Conservation (phyloP, 495 filamentous ascomycete genomes). For the Apiosordaria backusii region DNA sequence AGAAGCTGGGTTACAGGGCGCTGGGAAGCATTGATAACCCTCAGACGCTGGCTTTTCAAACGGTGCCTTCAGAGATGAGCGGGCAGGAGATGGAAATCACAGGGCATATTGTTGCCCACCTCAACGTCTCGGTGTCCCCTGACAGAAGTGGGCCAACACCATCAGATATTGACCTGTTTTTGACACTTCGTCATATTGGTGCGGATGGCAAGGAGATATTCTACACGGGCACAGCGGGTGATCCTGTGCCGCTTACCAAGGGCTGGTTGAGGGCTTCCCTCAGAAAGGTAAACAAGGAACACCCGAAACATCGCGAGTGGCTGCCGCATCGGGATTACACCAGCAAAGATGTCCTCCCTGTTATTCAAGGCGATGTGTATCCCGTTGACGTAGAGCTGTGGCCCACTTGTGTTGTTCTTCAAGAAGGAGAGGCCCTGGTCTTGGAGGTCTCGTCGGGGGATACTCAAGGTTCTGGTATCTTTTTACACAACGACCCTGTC, state of each 20-base stretch:
- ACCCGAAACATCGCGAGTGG: conserved; percentile 45
- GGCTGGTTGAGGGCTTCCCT: conserved; percentile 57
- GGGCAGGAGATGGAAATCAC: conserved; percentile 58
- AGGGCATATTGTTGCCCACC: conserved; percentile 59
- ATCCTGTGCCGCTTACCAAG: conserved; percentile 49
- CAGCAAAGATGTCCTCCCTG: conserved; percentile 52
- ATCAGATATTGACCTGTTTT: conserved; percentile 61
- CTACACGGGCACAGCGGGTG: conserved; percentile 58
- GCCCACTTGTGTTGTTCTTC: conserved; percentile 65
- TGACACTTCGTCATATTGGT: conserved; percentile 58
- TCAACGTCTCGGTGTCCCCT: conserved; percentile 56
- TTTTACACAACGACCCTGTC: conserved; percentile 48
- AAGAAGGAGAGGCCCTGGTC: conserved; percentile 49
- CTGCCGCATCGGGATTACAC: conserved; percentile 60
- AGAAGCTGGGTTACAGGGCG: conserved; percentile 52
- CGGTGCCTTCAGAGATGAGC: conserved; percentile 44
- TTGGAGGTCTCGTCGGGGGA: conserved; percentile 59
- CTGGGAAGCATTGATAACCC: conserved; percentile 50
- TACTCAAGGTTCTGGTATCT: conserved; percentile 59
- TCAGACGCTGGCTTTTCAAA: conserved; percentile 51
- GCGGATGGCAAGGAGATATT: conserved; percentile 55
- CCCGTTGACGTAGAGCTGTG: conserved; percentile 63
- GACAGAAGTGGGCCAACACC: conserved; percentile 11
- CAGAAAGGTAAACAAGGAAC: conserved; percentile 48
- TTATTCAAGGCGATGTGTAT: conserved; percentile 56